Evolutionary conservation across 1,284 basidiomycete species (phyloP).

Genomic region (Omphalotus olearius): DNA sequence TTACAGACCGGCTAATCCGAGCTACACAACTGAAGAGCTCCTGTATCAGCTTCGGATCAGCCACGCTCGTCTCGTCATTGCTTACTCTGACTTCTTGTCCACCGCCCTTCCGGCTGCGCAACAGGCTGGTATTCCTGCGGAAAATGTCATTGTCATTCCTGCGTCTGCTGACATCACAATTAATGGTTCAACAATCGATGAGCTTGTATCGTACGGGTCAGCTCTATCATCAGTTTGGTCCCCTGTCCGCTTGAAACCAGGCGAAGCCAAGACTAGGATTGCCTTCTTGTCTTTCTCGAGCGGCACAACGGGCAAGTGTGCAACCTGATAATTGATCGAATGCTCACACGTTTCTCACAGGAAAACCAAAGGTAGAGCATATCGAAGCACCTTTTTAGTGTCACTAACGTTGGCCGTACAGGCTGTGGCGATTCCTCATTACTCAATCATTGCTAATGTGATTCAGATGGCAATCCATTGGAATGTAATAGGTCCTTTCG

Average conservation of each 20-base stretch:
- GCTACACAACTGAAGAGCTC: conserved; percentile 68
- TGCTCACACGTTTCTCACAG: conserved; percentile 22
- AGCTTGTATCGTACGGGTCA: conserved; percentile 51
- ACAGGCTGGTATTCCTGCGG: conserved; percentile 45
- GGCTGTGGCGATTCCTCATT: conserved; percentile 72
- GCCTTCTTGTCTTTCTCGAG: conserved; percentile 79
- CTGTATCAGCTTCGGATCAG: conserved; percentile 56
- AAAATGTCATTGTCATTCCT: conserved; percentile 54
- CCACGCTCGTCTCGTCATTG: conserved; percentile 53
- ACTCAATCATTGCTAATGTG: conserved; percentile 61
- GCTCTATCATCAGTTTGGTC: conserved; percentile 38
- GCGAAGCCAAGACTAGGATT: conserved; percentile 63
- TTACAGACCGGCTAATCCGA: conserved; percentile 56
- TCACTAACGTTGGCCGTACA: conserved; percentile 20
- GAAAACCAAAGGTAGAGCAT: conserved; percentile 65
- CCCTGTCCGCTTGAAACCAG: conserved; percentile 48
- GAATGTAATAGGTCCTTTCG: conserved; percentile 36
- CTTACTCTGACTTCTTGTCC: conserved; percentile 54
- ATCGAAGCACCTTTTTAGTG: neutral
- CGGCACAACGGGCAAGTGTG: conserved; percentile 60
- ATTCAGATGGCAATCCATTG: conserved; percentile 55
- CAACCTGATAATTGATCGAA: neutral
- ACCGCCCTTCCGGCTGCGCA: conserved; percentile 56
- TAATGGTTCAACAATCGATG: conserved; percentile 38
- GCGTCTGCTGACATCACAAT: conserved; percentile 8